Conservation (phyloP, 305 asterid genomes). For the Solanum hybrid region DNA sequence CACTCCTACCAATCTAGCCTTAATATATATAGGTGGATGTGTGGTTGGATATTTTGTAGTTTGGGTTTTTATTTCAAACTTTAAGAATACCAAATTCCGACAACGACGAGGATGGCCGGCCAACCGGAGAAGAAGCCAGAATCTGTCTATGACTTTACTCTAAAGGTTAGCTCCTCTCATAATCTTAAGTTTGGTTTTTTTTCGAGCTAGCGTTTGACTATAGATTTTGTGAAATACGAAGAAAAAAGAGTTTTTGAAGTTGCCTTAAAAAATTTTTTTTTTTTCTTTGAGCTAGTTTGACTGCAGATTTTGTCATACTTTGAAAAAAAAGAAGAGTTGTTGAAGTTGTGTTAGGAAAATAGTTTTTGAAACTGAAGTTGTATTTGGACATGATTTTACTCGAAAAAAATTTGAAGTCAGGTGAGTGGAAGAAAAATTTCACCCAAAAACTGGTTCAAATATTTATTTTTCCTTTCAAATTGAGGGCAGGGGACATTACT, state of each 20-base stretch:
- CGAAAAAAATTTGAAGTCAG: not conserved
- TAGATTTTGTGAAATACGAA: not conserved
- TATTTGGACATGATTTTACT: not conserved
- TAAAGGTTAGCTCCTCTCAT: slow-evolving; percentile 6
- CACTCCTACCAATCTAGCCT: not conserved
- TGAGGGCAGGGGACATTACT: not conserved
- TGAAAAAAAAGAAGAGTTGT: not conserved
- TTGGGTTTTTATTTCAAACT: not conserved
- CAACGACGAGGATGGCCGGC: not conserved
- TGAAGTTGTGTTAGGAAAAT: not conserved
- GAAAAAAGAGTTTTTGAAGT: not conserved
- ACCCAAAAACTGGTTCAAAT: not conserved
- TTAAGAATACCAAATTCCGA: not conserved
- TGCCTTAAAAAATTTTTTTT: not conserved
- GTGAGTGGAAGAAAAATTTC: not conserved
- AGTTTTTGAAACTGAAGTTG: not conserved
- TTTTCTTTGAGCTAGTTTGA: not conserved
- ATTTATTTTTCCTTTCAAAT: not conserved
- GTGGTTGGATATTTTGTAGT: not conserved
- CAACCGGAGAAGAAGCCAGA: slow-evolving; percentile 4
- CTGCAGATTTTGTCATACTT: not conserved
- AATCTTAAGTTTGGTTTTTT: not conserved
- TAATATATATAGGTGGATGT: not conserved
- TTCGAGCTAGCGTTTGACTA: not conserved
- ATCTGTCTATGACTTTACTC: slow-evolving; percentile 10